These are phyloP conservation scores for Aureobasidium uvarum DNA, from an alignment of 2,329 filamentous ascomycete genomes.

Conservation along the genomic window DNA sequence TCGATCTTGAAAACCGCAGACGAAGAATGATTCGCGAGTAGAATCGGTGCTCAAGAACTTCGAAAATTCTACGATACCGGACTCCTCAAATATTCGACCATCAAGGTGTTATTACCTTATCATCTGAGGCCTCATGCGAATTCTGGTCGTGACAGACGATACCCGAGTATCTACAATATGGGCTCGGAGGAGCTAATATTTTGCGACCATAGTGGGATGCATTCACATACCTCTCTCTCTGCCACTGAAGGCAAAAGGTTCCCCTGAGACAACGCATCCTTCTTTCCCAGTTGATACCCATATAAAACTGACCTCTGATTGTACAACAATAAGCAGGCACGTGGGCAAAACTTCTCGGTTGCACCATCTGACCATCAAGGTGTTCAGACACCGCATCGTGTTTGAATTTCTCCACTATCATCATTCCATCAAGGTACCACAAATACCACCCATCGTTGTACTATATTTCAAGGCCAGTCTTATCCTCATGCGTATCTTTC, in stretches of 20 bases:
- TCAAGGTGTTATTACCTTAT: background rate
- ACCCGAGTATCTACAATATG: background rate
- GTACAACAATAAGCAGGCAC: background rate
- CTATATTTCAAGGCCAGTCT: background rate
- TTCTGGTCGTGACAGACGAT: background rate
- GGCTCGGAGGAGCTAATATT: background rate
- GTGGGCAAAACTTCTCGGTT: background rate
- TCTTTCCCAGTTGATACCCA: background rate
- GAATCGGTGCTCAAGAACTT: background rate
- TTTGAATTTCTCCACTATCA: background rate
- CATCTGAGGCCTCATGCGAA: background rate
- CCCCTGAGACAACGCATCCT: too few species aligned
- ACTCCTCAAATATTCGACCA: background rate
- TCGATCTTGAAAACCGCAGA: too few species aligned
- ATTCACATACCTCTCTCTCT: background rate
- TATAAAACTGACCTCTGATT: background rate
- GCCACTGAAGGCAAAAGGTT: background rate
- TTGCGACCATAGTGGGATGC: background rate
- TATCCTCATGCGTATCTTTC: background rate
- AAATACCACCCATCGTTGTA: background rate
- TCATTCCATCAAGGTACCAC: slow-evolving; percentile 19
- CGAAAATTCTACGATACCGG: background rate
- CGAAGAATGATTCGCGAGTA: background rate
- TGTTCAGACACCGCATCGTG: background rate
- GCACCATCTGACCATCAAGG: slow-evolving; percentile 18